Evolutionary conservation across 129 eudicot species (phyloP).

Genomic region (Mikania micrantha): DNA sequence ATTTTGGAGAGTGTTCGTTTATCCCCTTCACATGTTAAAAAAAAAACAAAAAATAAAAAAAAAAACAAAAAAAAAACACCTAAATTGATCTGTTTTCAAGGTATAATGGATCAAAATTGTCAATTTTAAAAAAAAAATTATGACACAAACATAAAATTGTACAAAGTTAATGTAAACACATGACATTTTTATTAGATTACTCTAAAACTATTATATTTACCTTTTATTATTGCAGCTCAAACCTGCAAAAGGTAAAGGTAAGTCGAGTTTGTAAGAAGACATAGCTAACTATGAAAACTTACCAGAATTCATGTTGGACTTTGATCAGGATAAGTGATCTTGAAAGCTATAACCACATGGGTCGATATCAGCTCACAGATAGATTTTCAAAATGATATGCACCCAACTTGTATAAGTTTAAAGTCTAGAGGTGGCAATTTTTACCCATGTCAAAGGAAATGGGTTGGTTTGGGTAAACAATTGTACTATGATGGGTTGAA

Average conservation of each 20-base stretch:
- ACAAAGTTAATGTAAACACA: neutral
- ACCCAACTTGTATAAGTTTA: no score
- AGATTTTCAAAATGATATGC: no score
- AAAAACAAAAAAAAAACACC: no score
- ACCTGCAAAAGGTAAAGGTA: constrained; percentile 50
- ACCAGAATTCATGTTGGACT: constrained; percentile 85
- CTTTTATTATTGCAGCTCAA: constrained; percentile 42
- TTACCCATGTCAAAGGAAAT: no score
- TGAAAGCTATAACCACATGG: neutral
- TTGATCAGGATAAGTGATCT: constrained; percentile 60
- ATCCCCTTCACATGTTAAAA: no score
- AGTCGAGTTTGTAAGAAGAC: constrained; percentile 70
- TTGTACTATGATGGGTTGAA: no score
- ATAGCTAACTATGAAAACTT: constrained; percentile 76
- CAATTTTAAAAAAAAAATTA: neutral
- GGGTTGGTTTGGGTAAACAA: no score
- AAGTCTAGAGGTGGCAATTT: no score
- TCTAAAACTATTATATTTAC: neutral
- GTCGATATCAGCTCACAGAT: no score
- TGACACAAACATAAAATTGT: neutral
- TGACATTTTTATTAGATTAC: neutral
- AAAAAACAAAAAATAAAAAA: no score
- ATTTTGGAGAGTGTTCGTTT: no score
- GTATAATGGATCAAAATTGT: neutral
- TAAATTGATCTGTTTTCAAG: neutral